Evolutionary conservation across 805 yeast species (phyloP), one percentile per base, ranked within the genome.

Genomic region (Teunomyces kruisii): DNA sequence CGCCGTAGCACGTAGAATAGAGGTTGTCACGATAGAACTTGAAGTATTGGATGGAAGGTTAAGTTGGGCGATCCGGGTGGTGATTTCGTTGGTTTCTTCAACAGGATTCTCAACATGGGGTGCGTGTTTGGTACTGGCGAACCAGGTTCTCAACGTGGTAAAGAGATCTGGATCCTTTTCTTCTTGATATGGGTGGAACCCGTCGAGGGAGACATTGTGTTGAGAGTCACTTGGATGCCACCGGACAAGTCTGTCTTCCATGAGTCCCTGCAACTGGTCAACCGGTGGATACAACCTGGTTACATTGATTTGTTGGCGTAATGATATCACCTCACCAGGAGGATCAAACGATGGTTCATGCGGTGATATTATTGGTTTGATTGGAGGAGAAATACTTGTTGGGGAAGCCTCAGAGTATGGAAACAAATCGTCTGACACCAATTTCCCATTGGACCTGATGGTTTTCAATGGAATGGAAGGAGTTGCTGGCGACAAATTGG

Each of bases 201-300:
- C 68, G 13, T 44, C 39, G 8, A 63, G 2, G 57, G 40, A 2
- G 9, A 55, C 49, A 43, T 65, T 62, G 37, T 61, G 62, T 32
- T 67, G 70, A 0, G 72, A 65, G 8, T 59, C 64, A 9, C 55
- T 49, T 3, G 71, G 70, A 39, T 65, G 54, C 64, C 68, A 68
- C 29, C 68, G 42, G 1, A 58, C 44, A 28, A 66, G 49, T 36
- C 71, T 45, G 8, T 62, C 66, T 44, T 67, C 71, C 58, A 65
- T 57, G 61, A 24, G 55, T 4, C 56, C 58, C 15, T 53, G 56
- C 38, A 65, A 61, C 26, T 45, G 39, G 42, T 55, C 58, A 27
- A 19, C 39, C 37, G 39, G 42, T 12, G 57, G 48, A 32, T 47
- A 43, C 16, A 48, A 24, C 24, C 51, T 26, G 42, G 10, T 27